Percentiles rank a stretch among this genome's conserved stretches.
Conservation (phyloP, 1,139 yeast genomes). For the Geotrichum carabidarum region DNA sequence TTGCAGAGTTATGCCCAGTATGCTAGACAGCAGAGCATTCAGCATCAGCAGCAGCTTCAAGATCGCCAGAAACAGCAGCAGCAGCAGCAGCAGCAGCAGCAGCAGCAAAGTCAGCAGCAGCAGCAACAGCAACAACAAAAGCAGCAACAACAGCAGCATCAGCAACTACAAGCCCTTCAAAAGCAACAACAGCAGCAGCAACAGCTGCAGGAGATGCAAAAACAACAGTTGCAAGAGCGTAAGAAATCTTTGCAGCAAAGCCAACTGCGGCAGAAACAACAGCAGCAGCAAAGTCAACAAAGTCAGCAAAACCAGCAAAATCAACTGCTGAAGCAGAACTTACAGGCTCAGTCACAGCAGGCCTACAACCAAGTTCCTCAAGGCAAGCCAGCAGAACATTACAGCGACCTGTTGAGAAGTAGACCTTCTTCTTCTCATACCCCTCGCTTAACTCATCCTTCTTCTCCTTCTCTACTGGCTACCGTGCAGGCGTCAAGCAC, state of each 20-base stretch:
- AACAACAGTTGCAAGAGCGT: neutral
- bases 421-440: slow-evolving; percentile 6
- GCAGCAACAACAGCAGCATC: slow-evolving; percentile 22
- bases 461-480: slow-evolving; percentile 1
- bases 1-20: slow-evolving; percentile 11
- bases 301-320: slow-evolving; percentile 21
- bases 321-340: slow-evolving; percentile 21
- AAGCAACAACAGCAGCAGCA: slow-evolving; percentile 11
- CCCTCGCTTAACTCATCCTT: slow-evolving; percentile 1
- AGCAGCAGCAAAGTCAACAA: slow-evolving; percentile 22
- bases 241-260: slow-evolving; percentile 2
- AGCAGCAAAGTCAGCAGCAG: neutral
- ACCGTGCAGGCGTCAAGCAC: neutral
- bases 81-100: slow-evolving; percentile 1
- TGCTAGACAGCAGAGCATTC: slow-evolving; percentile 3
- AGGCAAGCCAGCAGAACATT: neutral
- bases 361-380: neutral
- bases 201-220: neutral
- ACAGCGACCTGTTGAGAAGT: slow-evolving; percentile 2
- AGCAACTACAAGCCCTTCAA: slow-evolving; percentile 21
- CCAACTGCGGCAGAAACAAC: neutral
- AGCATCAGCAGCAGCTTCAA: slow-evolving; percentile 5
- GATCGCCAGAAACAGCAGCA: slow-evolving; percentile 1
- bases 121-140: slow-evolving; percentile 19
- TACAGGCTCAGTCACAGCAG: neutral